Conservation (phyloP, 2,329 filamentous ascomycete species). For the Ascosphaera pollenicola region DNA sequence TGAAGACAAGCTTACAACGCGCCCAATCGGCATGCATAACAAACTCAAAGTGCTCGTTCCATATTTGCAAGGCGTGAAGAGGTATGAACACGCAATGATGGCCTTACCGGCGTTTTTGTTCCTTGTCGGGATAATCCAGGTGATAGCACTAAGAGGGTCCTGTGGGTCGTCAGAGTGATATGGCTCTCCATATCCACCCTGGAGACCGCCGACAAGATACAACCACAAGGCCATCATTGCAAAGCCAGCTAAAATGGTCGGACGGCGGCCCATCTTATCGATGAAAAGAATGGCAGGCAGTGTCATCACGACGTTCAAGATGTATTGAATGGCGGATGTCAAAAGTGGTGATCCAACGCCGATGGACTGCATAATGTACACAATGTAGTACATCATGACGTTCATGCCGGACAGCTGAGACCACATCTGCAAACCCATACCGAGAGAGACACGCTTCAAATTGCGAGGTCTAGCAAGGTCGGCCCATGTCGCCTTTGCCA, state of each 20-base stretch:
- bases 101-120: constrained; percentile 26
- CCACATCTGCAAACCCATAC: constrained; percentile 55
- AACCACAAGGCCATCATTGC: constrained; percentile 33
- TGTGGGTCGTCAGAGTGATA: neutral
- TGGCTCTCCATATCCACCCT: constrained; percentile 9
- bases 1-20: too few relatives aligned
- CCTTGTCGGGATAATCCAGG: constrained; percentile 4
- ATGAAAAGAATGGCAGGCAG: constrained; percentile 53
- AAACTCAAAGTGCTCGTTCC: too few relatives aligned
- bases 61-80: too few relatives aligned
- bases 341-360: constrained; percentile 22
- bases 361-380: constrained; percentile 5
- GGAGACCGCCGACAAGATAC: constrained; percentile 14
- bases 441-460: constrained; percentile 51
- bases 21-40: too few relatives aligned
- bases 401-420: constrained; percentile 59
- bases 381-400: constrained; percentile 47
- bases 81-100: constrained; percentile 47
- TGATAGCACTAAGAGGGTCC: constrained; percentile 10
- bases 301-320: constrained; percentile 66
- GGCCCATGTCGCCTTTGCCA: constrained; percentile 45
- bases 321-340: constrained; percentile 47
- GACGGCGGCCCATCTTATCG: constrained; percentile 53
- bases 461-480: constrained; percentile 54
- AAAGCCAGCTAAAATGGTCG: constrained; percentile 39